Base-by-base conservation (phyloP, 768 basidiomycete genomes). In the Fomitopsis pulvina region DNA sequence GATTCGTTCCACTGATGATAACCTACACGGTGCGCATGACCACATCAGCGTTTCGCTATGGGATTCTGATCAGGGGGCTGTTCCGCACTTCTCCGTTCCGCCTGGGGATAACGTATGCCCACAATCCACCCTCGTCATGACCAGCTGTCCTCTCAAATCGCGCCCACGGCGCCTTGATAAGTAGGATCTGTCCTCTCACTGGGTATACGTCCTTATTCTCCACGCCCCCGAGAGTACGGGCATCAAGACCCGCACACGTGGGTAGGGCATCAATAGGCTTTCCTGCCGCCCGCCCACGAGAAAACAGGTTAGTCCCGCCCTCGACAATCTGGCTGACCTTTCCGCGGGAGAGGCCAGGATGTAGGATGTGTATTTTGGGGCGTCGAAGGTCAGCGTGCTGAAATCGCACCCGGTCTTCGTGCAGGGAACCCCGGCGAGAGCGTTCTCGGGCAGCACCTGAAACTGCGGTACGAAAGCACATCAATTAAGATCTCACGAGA, bases 301-400 rank as follows among this genome's bases (percentile, higher is more conserved):
- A 42, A 57, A 61, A 64, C 9, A 54, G 54, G 42, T 50, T 55
- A 28, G 50, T 54, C 6, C 80, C 81, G 18, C 83, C 83, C 56
- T 83, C 78, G 16, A 84, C 62, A n/a, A n/a, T n/a, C n/a, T 90
- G 87, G 54, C 83, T 82, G 3, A 90, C 67, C 9, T 75, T 66
- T 3, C 72, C 75, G 2, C 81, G 83, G 5, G 81, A 67, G 41
- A 79, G 2, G 71, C 57, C 26, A 80, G 64, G 3, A 91, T 76
- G 66, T 84, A 88, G 18, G 75, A 67, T 47, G 87, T 65, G 59
- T 88, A 90, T 3, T 66, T 60, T 0, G 80, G 74, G 0, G 78
- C 72, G 62, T 90, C 81, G 55, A 93, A 81, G 0, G 82, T 79
- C 21, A 93, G 52, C 0, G 87, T 86, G 3, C 67, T 77, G 67